Conservation (phyloP, 352 stramenopile species). For the Pilasporangium apinafurcum region DNA sequence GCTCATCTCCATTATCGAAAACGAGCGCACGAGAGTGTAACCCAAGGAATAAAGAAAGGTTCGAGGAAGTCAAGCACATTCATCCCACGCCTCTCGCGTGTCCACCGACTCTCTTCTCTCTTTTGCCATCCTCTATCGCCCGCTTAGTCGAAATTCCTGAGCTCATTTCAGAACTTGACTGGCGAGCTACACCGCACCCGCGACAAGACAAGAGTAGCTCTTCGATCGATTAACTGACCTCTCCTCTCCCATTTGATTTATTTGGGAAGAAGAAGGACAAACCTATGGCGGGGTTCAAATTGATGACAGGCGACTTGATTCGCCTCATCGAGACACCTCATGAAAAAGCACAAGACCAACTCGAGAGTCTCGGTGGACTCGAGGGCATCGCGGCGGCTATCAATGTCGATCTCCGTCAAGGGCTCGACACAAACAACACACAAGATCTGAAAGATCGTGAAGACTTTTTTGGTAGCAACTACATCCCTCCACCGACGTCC, state of each 20-base stretch:
- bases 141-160: slow-evolving; percentile 12
- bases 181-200: no score
- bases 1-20: no score
- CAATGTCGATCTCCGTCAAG: slow-evolving; percentile 31
- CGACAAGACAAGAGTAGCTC: no score
- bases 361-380: slow-evolving; percentile 35
- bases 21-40: no score
- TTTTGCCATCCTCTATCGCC: neutral
- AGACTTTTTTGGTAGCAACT: slow-evolving; percentile 54
- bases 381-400: slow-evolving; percentile 40
- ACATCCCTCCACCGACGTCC: slow-evolving; percentile 38
- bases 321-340: slow-evolving; percentile 57
- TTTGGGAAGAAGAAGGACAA: neutral
- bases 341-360: slow-evolving; percentile 37
- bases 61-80: no score
- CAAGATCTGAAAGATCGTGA: slow-evolving; percentile 31
- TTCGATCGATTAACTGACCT: neutral
- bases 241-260: neutral
- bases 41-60: no score
- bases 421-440: slow-evolving; percentile 34
- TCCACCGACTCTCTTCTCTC: neutral
- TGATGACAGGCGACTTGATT: slow-evolving; percentile 52
- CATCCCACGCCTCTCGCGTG: neutral
- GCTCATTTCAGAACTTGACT: slow-evolving; percentile 9
- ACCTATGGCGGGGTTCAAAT: slow-evolving; percentile 27